Conservation (phyloP, 331 rosid species). For the Arachis monticola region DNA sequence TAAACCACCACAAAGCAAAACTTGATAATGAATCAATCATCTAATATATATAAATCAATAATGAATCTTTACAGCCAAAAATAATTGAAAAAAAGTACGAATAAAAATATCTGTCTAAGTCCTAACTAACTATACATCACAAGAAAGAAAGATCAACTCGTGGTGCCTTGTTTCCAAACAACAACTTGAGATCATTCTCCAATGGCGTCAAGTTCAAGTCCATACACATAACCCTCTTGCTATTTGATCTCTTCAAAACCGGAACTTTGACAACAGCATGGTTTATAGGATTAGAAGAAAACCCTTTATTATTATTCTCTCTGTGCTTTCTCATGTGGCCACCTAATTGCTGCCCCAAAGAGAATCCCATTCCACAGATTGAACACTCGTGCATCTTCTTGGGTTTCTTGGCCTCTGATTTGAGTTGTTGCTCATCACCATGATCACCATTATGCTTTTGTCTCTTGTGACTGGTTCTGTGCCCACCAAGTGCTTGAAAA, state of each 20-base stretch:
- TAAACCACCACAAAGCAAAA: too few relatives aligned
- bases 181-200: conserved; percentile 75
- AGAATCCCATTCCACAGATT: conserved; percentile 59
- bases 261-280: conserved; percentile 39
- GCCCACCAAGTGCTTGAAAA: conserved; percentile 92
- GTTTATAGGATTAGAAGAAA: conserved; percentile 27
- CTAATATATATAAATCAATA: too few relatives aligned
- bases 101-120: conserved; percentile 6
- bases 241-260: conserved; percentile 56
- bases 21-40: too few relatives aligned
- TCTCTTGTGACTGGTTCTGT: conserved; percentile 74
- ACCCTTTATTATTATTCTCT: neutral
- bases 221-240: conserved; percentile 61
- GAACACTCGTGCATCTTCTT: conserved; percentile 63
- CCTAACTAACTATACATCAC: neutral
- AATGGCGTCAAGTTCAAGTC: conserved; percentile 83
- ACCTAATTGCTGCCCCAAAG: conserved; percentile 77
- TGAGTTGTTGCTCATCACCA: neutral
- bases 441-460: conserved; percentile 28
- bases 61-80: too few relatives aligned
- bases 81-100: conserved; percentile 4
- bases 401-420: conserved; percentile 30
- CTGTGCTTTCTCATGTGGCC: conserved; percentile 83
- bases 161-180: conserved; percentile 71
- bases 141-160: conserved; percentile 43